Evolutionary conservation across 2,329 filamentous ascomycete genomes (phyloP).

Genomic region (Bipolaris bicolor): DNA sequence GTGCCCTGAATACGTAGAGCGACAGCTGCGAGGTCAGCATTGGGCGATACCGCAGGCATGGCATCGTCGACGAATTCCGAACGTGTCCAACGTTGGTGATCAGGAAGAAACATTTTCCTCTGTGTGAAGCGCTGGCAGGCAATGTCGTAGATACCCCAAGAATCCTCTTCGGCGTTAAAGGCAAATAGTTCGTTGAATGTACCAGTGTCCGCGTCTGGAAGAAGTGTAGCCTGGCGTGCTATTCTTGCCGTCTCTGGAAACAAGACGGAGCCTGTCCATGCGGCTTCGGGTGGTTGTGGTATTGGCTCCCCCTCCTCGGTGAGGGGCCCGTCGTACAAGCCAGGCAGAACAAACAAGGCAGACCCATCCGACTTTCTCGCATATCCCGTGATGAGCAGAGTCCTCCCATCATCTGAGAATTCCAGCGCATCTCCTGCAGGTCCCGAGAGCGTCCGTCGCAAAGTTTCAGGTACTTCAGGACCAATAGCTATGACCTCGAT

Average conservation of each 20-base stretch:
- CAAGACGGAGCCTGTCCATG: slow-evolving; percentile 50
- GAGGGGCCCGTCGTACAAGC: slow-evolving; percentile 48
- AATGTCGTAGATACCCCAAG: slow-evolving; percentile 51
- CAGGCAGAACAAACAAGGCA: slow-evolving; percentile 48
- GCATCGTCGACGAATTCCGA: slow-evolving; percentile 50
- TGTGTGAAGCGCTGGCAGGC: slow-evolving; percentile 47
- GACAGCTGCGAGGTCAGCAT: slow-evolving; percentile 47
- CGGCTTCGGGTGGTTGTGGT: slow-evolving; percentile 43
- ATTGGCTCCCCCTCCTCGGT: slow-evolving; percentile 50
- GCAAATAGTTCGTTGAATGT: slow-evolving; percentile 51
- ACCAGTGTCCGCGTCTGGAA: slow-evolving; percentile 47
- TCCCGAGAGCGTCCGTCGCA: slow-evolving; percentile 45
- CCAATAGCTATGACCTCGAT: slow-evolving; percentile 84
- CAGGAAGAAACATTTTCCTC: slow-evolving; percentile 47
- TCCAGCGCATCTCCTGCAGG: slow-evolving; percentile 46
- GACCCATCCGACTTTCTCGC: slow-evolving; percentile 45
- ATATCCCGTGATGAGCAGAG: slow-evolving; percentile 48
- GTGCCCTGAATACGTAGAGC: slow-evolving; percentile 47
- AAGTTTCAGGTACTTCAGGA: slow-evolving; percentile 57
- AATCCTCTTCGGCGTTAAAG: slow-evolving; percentile 50
- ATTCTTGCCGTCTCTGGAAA: slow-evolving; percentile 49
- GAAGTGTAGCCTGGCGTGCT: slow-evolving; percentile 48
- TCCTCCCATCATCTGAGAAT: slow-evolving; percentile 50
- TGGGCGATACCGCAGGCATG: slow-evolving; percentile 49
- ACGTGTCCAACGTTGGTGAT: slow-evolving; percentile 47